Conservation (phyloP, 2,329 filamentous ascomycete species). For the Apiospora aurea region DNA sequence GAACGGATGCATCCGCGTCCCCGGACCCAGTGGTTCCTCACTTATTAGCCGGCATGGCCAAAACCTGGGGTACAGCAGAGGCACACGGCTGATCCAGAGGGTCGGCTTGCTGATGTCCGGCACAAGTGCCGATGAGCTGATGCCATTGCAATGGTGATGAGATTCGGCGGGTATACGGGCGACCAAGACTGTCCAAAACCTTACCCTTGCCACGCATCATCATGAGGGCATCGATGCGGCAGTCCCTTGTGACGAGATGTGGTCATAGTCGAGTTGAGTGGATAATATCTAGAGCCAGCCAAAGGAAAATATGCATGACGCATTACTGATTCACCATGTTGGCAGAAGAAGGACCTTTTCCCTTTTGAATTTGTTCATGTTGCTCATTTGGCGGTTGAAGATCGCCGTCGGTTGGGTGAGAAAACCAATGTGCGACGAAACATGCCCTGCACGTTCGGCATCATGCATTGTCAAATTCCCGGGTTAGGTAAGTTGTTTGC, state of each 20-base stretch:
- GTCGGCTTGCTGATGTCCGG: background rate
- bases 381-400: background rate
- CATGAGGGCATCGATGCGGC: background rate
- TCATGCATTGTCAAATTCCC: background rate
- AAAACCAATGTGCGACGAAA: background rate
- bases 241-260: background rate
- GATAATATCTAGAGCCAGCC: too few species aligned
- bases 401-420: too few species aligned
- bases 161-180: background rate
- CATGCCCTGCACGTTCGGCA: background rate
- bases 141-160: background rate
- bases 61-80: slow-evolving; percentile 14
- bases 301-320: background rate
- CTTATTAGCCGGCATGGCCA: slow-evolving; percentile 12
- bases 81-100: slow-evolving; percentile 18
- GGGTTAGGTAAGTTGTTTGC: background rate
- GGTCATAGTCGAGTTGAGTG: background rate
- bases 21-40: slow-evolving; percentile 18
- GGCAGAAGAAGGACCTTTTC: background rate
- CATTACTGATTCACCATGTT: background rate
- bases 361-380: too few species aligned
- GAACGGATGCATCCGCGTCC: slow-evolving; percentile 32
- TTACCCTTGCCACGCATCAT: background rate
- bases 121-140: slow-evolving; percentile 11
- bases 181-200: background rate